Evolutionary conservation across 1,284 basidiomycete species (phyloP).

Genomic region (Ceratobasidium theobromae): DNA sequence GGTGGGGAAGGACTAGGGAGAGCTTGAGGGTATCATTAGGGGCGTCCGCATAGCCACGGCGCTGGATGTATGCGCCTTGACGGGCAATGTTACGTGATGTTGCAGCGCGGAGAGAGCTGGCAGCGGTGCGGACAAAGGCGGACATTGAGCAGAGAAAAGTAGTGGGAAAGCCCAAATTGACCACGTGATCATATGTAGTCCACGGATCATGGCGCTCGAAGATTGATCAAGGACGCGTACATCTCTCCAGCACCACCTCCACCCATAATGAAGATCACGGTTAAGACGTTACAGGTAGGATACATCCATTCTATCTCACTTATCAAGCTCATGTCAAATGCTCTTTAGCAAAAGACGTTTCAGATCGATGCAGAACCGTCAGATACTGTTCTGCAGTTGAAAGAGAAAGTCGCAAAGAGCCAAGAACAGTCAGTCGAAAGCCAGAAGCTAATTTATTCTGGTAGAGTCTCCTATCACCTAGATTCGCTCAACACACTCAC

Average conservation of each 20-base stretch:
- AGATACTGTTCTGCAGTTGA: conserved; percentile 79
- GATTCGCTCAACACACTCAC: conserved; percentile 1
- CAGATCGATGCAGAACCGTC: conserved; percentile 75
- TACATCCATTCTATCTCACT: background rate
- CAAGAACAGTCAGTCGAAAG: conserved; percentile 73
- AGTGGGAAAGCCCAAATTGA: conserved; percentile 30
- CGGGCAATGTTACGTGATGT: conserved; percentile 39
- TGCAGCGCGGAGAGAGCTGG: conserved; percentile 2
- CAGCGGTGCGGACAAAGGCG: conserved; percentile 21
- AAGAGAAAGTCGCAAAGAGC: conserved; percentile 77
- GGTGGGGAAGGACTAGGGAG: conserved; percentile 88
- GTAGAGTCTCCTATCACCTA: conserved; percentile 46
- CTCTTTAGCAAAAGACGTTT: conserved; percentile 83
- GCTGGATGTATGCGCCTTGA: conserved; percentile 48
- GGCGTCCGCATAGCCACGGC: conserved; percentile 86
- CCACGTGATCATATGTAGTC: conserved; percentile 12
- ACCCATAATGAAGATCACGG: conserved; percentile 80
- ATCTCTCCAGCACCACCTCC: conserved; percentile 15
- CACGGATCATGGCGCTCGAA: conserved; percentile 17
- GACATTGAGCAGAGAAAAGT: conserved; percentile 25
- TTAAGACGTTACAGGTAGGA: conserved; percentile 64
- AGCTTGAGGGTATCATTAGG: conserved; percentile 74
- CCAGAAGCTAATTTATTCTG: conserved; percentile 97
- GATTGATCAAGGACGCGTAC: conserved; percentile 27
- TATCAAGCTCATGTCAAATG: background rate